Percentiles rank a stretch among this genome's conserved stretches.
phyloP scores from a whole-genome alignment of 2,329 filamentous ascomycete species.

The Lachnellula occidentalis region DNA sequence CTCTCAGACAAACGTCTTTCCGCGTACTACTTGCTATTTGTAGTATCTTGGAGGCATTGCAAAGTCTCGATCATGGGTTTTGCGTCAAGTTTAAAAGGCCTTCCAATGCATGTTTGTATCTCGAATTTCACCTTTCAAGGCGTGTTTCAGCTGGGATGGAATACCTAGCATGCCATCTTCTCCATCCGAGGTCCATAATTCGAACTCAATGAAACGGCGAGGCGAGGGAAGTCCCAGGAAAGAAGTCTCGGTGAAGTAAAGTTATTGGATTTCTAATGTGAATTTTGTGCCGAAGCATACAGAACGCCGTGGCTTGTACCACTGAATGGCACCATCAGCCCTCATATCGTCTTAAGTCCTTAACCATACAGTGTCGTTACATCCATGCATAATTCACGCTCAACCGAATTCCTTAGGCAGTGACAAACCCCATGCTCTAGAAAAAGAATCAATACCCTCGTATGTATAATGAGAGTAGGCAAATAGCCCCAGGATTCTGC shows the following conservation, averaged over 20 bases:
- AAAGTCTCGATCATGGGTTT: too few relatives aligned
- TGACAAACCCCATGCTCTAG: background rate
- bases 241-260: background rate
- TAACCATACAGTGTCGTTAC: conserved; percentile 6
- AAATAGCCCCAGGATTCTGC: background rate
- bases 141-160: background rate
- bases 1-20: too few relatives aligned
- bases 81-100: too few relatives aligned
- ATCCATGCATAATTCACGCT: background rate
- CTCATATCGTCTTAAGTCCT: background rate
- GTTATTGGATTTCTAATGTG: background rate
- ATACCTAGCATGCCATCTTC: background rate
- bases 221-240: background rate
- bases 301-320: background rate
- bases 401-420: background rate
- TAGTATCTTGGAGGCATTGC: too few relatives aligned
- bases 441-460: background rate
- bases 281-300: background rate
- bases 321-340: background rate
- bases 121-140: background rate
- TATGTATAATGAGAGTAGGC: background rate
- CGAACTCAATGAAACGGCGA: background rate
- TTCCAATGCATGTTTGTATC: too few relatives aligned
- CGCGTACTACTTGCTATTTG: too few relatives aligned
- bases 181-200: background rate